These are phyloP conservation scores for Orbilia quercus DNA, from an alignment of 2,329 filamentous ascomycete genomes.

Conservation along the genomic window DNA sequence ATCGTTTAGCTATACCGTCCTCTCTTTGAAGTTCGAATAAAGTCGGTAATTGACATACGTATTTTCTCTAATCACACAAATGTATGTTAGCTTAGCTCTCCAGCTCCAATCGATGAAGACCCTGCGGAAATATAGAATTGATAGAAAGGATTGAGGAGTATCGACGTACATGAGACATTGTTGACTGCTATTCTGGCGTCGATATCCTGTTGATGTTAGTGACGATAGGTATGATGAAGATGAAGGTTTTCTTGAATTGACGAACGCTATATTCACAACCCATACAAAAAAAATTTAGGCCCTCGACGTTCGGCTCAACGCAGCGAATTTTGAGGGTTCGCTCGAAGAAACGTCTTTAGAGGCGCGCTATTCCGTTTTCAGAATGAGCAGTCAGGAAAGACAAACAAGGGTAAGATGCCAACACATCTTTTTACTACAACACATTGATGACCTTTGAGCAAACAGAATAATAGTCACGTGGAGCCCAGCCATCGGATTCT, in stretches of 20 bases:
- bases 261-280: slow-evolving; percentile 44
- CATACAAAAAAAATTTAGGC: slow-evolving; percentile 55
- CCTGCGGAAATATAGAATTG: background rate
- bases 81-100: slow-evolving; percentile 40
- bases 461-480: no score
- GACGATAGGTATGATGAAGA: slow-evolving; percentile 35
- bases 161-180: slow-evolving; percentile 60
- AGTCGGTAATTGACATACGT: slow-evolving; percentile 57
- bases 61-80: slow-evolving; percentile 59
- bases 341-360: background rate
- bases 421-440: slow-evolving; percentile 33
- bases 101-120: slow-evolving; percentile 7
- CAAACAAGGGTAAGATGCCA: slow-evolving; percentile 4
- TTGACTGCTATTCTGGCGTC: slow-evolving; percentile 52
- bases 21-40: slow-evolving; percentile 11
- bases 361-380: slow-evolving; percentile 39
- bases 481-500: background rate
- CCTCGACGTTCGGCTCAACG: slow-evolving; percentile 31
- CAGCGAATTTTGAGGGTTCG: slow-evolving; percentile 42
- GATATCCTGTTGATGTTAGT: slow-evolving; percentile 52
- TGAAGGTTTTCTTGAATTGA: slow-evolving; percentile 35
- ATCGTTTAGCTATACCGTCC: slow-evolving; percentile 40
- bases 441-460: background rate
- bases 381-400: slow-evolving; percentile 36
- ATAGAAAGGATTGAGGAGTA: slow-evolving; percentile 21